Evolutionary conservation across 352 stramenopile genomes (phyloP), one percentile per base, ranked within the genome.

Genomic region (Thraustochytrium sp.): DNA sequence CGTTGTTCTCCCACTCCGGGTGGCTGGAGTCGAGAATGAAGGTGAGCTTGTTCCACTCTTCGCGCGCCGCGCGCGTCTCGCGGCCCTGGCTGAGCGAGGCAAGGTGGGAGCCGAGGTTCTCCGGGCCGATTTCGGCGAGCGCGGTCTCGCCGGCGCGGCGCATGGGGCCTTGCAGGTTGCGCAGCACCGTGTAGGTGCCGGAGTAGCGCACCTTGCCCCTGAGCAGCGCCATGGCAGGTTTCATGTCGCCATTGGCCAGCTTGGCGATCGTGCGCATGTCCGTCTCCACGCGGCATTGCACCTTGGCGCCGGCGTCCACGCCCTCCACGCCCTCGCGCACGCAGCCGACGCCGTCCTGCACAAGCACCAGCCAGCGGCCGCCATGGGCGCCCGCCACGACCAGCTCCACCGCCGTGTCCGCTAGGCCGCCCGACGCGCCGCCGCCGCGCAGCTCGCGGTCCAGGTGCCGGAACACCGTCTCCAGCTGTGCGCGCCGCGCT

Each of bases 1-100:
- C 68, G 49, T 80, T 31, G 34, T 44, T 61, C 23, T 63, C 48
- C 68, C 68, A 80, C 11, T 44, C 48, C 38, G 68, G 68, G 51
- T 80, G n/a, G 53, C 37, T 80, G 21, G 34, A 23, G 51, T 80
- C 68, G 23, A 80, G 51, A 18, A 80, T 34, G 13, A 75, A 75
- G 38, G 62, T 75, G 18, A 34, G 23, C 34, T 63, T 34, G 8
- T 5, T 8, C 54, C 54, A 8, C 8, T n/a, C 54, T 21, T 63
- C 26, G 26, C 34, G 8, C 26, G 26, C 54, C 26, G 8, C 54
- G 26, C 26, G 4, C 34, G 8, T 63, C 8, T 5, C 18, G n/a
- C 48, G 18, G 48, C 48, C 8, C 34, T 63, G 8, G 54, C 8
- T 63, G 0, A 63, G 54, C 34, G 26, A 38, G 34, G 23, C 26